A percentile compares a stretch with the other conserved stretches of the same genome.
Conservation (phyloP, 1,139 yeast species). For the Hyphopichia pseudoburtonii region DNA sequence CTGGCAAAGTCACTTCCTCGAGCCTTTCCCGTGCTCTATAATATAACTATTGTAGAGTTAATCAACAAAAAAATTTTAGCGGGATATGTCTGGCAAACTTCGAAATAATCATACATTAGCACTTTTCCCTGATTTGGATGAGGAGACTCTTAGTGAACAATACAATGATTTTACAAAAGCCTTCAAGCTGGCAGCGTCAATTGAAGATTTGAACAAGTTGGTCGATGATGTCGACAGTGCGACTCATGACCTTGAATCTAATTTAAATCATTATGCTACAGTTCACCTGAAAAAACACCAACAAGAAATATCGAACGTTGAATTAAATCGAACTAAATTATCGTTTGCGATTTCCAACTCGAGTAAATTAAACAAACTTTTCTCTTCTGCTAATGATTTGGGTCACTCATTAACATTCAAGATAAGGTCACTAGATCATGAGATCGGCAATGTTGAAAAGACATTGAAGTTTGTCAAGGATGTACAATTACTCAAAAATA, state of each 20-base stretch:
- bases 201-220: constrained; percentile 19
- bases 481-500: constrained; percentile 62
- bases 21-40: too few relatives aligned
- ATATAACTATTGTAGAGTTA: too few relatives aligned
- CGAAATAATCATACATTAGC: neutral
- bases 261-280: constrained; percentile 25
- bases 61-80: too few relatives aligned
- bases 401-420: constrained; percentile 69
- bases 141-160: neutral
- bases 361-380: constrained; percentile 47
- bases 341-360: constrained; percentile 39
- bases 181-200: constrained; percentile 9
- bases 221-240: constrained; percentile 21
- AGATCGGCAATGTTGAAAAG: constrained; percentile 63
- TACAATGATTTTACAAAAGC: neutral
- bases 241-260: constrained; percentile 20
- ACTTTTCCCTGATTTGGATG: constrained; percentile 1
- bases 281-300: constrained; percentile 32
- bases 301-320: constrained; percentile 36
- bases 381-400: constrained; percentile 61
- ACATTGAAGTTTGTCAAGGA: constrained; percentile 66
- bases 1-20: too few relatives aligned
- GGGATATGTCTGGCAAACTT: neutral
- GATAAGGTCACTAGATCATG: constrained; percentile 69
- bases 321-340: constrained; percentile 37